Evolutionary conservation across 2,329 filamentous ascomycete species (phyloP).

Genomic region (Fusarium chlamydosporum): DNA sequence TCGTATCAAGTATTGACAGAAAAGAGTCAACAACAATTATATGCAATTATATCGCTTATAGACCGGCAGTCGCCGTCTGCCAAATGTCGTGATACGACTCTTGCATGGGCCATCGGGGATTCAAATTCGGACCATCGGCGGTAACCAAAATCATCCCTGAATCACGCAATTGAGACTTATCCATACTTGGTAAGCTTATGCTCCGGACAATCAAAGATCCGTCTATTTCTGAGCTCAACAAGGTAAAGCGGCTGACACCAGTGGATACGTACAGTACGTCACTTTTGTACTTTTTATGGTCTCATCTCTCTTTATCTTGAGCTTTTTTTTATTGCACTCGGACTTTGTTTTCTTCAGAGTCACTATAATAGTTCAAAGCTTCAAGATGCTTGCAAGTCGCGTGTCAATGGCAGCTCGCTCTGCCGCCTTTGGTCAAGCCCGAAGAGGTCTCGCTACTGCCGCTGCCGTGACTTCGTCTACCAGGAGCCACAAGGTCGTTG

Average conservation of each 20-base stretch:
- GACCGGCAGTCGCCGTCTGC: conserved; percentile 23
- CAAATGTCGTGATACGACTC: not conserved
- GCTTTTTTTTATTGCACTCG: conserved; percentile 20
- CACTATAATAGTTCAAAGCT: not conserved
- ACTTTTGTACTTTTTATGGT: conserved; percentile 34
- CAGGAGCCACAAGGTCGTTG: conserved; percentile 72
- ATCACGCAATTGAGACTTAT: conserved; percentile 36
- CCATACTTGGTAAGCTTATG: conserved; percentile 1
- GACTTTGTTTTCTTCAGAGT: not conserved
- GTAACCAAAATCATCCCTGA: conserved; percentile 31
- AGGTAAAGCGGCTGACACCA: not conserved
- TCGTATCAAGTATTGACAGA: accelerated
- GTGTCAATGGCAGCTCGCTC: conserved; percentile 32
- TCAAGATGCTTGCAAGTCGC: conserved; percentile 46
- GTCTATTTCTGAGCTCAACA: not conserved
- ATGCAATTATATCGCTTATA: not conserved
- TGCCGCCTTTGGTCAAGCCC: conserved; percentile 16
- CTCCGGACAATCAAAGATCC: conserved; percentile 5
- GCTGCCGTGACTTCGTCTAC: conserved; percentile 38
- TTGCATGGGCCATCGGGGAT: conserved; percentile 14
- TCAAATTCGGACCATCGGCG: conserved; percentile 34
- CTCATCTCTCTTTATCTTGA: conserved; percentile 13
- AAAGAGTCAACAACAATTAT: not conserved
- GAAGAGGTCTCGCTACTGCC: conserved; percentile 31
- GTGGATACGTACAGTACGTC: conserved; percentile 37